Evolutionary conservation across 441 rosid species (phyloP), one percentile per base, ranked within the genome.

Genomic region (Hura crepitans): DNA sequence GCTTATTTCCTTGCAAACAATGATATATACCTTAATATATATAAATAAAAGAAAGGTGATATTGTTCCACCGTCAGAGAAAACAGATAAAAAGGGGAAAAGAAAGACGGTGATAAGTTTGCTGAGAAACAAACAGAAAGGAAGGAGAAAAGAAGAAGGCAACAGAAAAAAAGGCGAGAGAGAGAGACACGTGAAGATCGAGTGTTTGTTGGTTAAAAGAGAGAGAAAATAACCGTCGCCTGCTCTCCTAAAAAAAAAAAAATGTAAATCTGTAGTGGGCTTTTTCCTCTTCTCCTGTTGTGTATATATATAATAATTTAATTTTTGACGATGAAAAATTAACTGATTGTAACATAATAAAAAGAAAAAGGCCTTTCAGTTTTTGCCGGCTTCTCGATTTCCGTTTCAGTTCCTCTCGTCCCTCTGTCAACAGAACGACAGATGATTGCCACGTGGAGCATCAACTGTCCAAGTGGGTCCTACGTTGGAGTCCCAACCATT

Each of bases 111-210:
- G 43, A 50, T 18, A 11, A 37, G 25, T 35, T 51, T 17, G 56
- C 35, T 18, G 45, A 5, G 35, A 72, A 42, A 30, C 23, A 20
- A 62, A 49, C 42, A 39, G 45, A 50, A 43, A 43, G 25, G 66
- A 33, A 65, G 30, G 31, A 50, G 64, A 63, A 28, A 59, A 55
- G 55, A 68, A 28, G 31, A 62, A 55, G 47, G 28, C 45, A 37
- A 66, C 31, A 50, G n/a, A 59, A 39, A 42, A 50, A 25, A 43
- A n/a, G n/a, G n/a, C n/a, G 63, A 56, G 58, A 42, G 66, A 70
- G 42, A 79, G 18, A 23, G n/a, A 55, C 88, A 83, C 91, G 93
- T 87, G 84, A 82, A 75, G 81, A 73, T 72, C 62, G 79, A 73
- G 73, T 39, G 70, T 66, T 63, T 47, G 68, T 46, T 15, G 51